Evolutionary conservation across 2,329 filamentous ascomycete species (phyloP), one percentile per base, ranked within the genome.

Genomic region (Epichloe sibirici): DNA sequence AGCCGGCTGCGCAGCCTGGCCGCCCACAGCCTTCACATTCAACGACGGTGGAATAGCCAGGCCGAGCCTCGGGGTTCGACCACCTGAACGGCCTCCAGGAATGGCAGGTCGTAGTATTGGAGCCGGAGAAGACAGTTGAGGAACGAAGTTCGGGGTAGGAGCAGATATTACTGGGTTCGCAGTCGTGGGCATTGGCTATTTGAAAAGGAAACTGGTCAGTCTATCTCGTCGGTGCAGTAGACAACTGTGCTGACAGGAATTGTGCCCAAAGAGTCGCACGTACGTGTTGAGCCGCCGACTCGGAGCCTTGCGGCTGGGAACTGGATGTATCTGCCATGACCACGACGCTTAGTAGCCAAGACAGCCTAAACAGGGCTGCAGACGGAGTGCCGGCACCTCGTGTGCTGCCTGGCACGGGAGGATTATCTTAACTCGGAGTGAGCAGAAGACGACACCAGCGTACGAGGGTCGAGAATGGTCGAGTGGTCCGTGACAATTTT

Each of bases 41-140:
- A 89, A 88, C 38, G 89, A 95, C 1, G 87, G 83, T 39, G 91
- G 91, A 54, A 97, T 97, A 45, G 90, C 88, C 53, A 97, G 80
- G 45, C 90, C 91, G 54, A 97, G 78, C 61, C 86, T 83, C 31
- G 89, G 89, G 51, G 85, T 76, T 57, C 86, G 78, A 54, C 81
- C 82, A 59, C 75, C 76, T 57, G 76, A 76, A 60, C 82, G 78
- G 58, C 74, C 75, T 57, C 88, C 87, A 40, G 86, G 86, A 53
- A 94, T 83, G 56, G 89, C 88, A 51, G 89, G 87, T 56, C 89
- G 85, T 53, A 95, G 83, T 54, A 94, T 80, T 55, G 88, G 88
- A 51, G 85, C 87, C 50, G 86, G 83, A 48, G 86, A 82, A 53
- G 86, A 81, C 83, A 90, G 87, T 62, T 75, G 78, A 62, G 77